These are phyloP conservation scores for Drosera spatulata DNA, from an alignment of 179 eudicot species.

Conservation along the genomic window DNA sequence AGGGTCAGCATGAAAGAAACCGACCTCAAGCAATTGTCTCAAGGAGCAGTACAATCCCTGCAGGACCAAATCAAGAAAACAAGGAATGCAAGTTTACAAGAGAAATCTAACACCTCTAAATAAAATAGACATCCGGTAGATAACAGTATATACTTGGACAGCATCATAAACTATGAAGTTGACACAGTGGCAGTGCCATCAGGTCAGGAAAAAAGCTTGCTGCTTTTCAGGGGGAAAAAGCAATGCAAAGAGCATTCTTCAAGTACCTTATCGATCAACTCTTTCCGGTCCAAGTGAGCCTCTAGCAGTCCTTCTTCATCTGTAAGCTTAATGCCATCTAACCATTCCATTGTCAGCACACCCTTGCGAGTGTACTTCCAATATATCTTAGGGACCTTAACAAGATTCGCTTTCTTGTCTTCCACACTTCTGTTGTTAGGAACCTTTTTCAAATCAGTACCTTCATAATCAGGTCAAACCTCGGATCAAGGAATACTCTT, in stretches of 20 bases:
- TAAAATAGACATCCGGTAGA: too few species aligned
- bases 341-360: constrained; percentile 97
- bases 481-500: too few species aligned
- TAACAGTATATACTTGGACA: too few species aligned
- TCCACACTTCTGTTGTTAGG: constrained; percentile 10
- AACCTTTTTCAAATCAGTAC: constrained; percentile 17
- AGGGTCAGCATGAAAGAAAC: constrained; percentile 98
- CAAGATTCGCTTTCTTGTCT: constrained; percentile 23
- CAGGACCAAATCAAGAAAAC: constrained; percentile 2
- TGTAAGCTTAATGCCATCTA: constrained; percentile 90
- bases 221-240: too few species aligned
- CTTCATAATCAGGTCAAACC: constrained; percentile 8
- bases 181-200: too few species aligned
- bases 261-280: constrained; percentile 80
- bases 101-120: too few species aligned
- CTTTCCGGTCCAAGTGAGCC: constrained; percentile 55
- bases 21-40: constrained; percentile 95
- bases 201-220: too few species aligned
- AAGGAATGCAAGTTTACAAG: neutral
- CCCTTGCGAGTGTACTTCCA: constrained; percentile 84
- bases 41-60: constrained; percentile 90
- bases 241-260: neutral
- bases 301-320: constrained; percentile 49
- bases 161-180: too few species aligned
- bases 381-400: constrained; percentile 83